Evolutionary conservation across 2,329 filamentous ascomycete genomes (phyloP), one percentile per base, ranked within the genome.

Genomic region (Penicillium sp.): DNA sequence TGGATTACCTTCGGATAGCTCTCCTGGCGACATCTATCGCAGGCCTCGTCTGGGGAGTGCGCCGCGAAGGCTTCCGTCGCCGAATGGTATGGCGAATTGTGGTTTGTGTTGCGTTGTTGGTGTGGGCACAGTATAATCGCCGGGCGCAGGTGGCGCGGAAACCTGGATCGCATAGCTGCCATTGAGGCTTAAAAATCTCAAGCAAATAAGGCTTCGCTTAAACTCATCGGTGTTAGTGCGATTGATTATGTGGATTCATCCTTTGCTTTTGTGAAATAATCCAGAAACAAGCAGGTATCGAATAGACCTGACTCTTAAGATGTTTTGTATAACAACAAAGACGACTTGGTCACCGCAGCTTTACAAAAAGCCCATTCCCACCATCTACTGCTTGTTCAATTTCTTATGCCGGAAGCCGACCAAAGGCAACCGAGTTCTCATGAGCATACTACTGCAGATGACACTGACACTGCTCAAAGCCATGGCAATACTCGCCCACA

Each of bases 401-500:
- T 32, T 32, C 29, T 32, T 32, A 4, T 4, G 4, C 29, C 29
- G 29, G n/a, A 32, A 32, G 29, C 42, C 42, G 24, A 34, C 30
- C 18, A 23, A 17, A 89, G 77, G 52, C 33, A 55, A 13, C 36
- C 52, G 45, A 36, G 43, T 61, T 43, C 53, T 55, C 56, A 59
- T 36, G 34, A 62, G 34, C 30, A 93, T 70, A 72, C 86, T 90
- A 67, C 88, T 91, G 66, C 83, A 74, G 48, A 94, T 86, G 27
- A 94, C 90, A 64, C 87, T 91, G 60, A 94, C 84, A 67, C 86
- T 89, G 70, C 89, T 92, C 68, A 90, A 71, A 29, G 90, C 90
- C 90, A 94, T 94, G 2, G 90, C 90, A 66, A 93, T 72, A 62
- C 83, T 85, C 2, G 89, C 90, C 89, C 89, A 94, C n/a, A 68